Base-by-base conservation (phyloP, 306 rosid genomes). In the Inga laurina region DNA sequence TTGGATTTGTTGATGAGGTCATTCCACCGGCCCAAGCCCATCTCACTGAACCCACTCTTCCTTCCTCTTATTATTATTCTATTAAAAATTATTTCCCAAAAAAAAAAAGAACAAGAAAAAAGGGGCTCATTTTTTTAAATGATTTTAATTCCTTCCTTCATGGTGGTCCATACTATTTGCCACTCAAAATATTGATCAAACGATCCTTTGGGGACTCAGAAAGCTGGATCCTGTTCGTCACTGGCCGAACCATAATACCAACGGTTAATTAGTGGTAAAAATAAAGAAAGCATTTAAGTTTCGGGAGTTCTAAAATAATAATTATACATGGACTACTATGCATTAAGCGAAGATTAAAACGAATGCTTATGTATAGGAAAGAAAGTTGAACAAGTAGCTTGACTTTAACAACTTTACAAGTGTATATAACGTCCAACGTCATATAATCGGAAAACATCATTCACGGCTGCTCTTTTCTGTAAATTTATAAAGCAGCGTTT, bases 391-490 rank as follows among this genome's bases (percentile, higher is more conserved):
- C 16, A 15, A 34, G 21, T 34, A 52, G 14, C 41, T 21, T 56
- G 70, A 64, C 37, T 8, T 30, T 13, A 13, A 37, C 12, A 54
- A 2, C 67, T 37, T 11, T 59, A 16, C 2, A 52, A 18, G 2
- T 16, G 18, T 34, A 16, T 30, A 24, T 10, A 48, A 4, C 22
- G 10, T 32, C 1, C 34, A 3, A 0, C 79, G 79, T 52, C 79
- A 52, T 34, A 32, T 54, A 9, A 54, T 12, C 64, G 78, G 59
- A 35, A 78, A 78, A 10, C 34, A 59, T 59, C 71, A 84, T 22
- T n/a, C 82, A 57, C 30, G 79, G 74, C 84, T 24, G 76, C 80
- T 81, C 61, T 82, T 74, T 84, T n/a, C n/a, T 84, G 7, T 51
- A 59, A 84, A 77, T 74, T 76, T 74, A 85, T 81, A 74, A 87